Conservation (phyloP, 2,329 filamentous ascomycete species). For the Hawksworthiomyces lignivorus region DNA sequence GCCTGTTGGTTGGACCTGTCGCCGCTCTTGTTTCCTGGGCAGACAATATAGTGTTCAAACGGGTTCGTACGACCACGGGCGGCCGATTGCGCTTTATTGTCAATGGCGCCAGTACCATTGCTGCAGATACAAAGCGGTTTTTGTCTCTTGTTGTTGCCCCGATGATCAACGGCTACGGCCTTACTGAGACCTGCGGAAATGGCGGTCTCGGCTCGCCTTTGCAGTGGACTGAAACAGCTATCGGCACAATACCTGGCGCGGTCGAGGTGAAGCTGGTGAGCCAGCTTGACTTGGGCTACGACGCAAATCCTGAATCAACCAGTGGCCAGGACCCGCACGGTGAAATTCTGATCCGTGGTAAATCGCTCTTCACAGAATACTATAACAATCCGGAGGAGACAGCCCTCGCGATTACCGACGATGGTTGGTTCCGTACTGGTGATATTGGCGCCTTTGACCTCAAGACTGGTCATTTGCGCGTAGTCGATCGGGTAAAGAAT, state of each 20-base stretch:
- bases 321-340: slow-evolving; percentile 74
- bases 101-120: slow-evolving; percentile 88
- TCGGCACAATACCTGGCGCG: slow-evolving; percentile 70
- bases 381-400: slow-evolving; percentile 84
- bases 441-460: slow-evolving; percentile 91
- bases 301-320: slow-evolving; percentile 61
- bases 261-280: slow-evolving; percentile 90
- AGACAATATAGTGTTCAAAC: slow-evolving; percentile 80
- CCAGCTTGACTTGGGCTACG: slow-evolving; percentile 82
- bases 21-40: slow-evolving; percentile 47
- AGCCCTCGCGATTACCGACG: slow-evolving; percentile 63
- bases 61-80: slow-evolving; percentile 84
- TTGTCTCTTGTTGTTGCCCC: slow-evolving; percentile 87
- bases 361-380: slow-evolving; percentile 68
- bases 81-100: slow-evolving; percentile 82
- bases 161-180: slow-evolving; percentile 88
- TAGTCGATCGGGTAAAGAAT: slow-evolving; percentile 98
- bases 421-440: slow-evolving; percentile 96
- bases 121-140: slow-evolving; percentile 81
- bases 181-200: slow-evolving; percentile 88
- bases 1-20: slow-evolving; percentile 46
- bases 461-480: slow-evolving; percentile 65
- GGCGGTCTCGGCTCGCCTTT: slow-evolving; percentile 76
- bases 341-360: slow-evolving; percentile 83
- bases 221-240: slow-evolving; percentile 68